Conservation (phyloP, 2,329 filamentous ascomycete species). For the Fusarium haematococcum region DNA sequence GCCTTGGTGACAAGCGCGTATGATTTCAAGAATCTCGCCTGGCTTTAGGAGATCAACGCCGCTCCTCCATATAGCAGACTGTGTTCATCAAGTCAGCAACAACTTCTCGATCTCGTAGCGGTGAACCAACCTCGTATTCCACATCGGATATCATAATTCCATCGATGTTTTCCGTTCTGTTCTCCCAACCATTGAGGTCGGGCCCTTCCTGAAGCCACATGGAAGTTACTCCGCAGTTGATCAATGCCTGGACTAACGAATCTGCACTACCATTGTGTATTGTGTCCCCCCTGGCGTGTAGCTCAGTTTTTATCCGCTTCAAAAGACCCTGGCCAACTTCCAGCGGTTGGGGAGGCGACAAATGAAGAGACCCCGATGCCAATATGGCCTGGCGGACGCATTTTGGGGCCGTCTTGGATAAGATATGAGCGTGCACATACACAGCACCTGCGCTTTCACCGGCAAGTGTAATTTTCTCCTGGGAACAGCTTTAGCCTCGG, state of each 20-base stretch:
- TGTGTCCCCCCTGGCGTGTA: neutral
- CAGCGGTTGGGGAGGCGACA: constrained; percentile 55
- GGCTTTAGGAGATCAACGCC: constrained; percentile 52
- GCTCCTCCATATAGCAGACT: constrained; percentile 58
- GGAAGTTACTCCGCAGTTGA: constrained; percentile 52
- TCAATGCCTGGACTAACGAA: constrained; percentile 48
- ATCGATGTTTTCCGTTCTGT: constrained; percentile 46
- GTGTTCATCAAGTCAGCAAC: neutral
- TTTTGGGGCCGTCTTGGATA: constrained; percentile 43
- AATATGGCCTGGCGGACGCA: constrained; percentile 50
- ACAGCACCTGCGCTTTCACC: constrained; percentile 61
- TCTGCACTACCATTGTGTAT: neutral
- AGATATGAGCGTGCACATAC: constrained; percentile 58
- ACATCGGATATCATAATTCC: constrained; percentile 57
- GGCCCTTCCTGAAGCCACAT: constrained; percentile 56
- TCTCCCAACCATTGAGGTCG: constrained; percentile 52
- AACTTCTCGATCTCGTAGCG: neutral
- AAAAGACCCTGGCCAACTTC: neutral
- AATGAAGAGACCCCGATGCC: constrained; percentile 55
- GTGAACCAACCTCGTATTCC: constrained; percentile 54
- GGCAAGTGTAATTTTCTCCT: constrained; percentile 55
- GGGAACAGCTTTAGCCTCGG: neutral
- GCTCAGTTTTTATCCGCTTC: neutral
- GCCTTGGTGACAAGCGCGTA: constrained; percentile 44
- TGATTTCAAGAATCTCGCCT: constrained; percentile 49